Evolutionary conservation across 139 green algal species (phyloP), one percentile per base, ranked within the genome.

Genomic region (Picochlorum sp.): DNA sequence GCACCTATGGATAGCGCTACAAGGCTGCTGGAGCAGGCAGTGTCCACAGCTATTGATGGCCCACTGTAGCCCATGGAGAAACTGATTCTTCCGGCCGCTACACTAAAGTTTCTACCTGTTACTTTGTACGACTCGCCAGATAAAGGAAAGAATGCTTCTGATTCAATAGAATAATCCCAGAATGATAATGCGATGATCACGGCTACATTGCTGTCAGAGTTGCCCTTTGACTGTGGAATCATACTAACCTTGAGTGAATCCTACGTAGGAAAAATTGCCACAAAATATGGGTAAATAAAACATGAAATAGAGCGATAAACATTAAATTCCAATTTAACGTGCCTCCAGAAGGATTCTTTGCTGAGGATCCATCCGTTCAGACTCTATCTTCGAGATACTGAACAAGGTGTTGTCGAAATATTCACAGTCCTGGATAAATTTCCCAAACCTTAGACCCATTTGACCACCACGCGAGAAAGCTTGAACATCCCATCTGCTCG

Each of bases 331-430:
- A n/a, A n/a, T n/a, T 47, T 14, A 18, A 47, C 39, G 7, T 14
- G 22, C 39, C 39, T 89, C 71, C 61, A 91, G 65, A 56, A 89
- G 69, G 47, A 93, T 44, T 14, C 86, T 79, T 68, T 86, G 76
- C 70, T 93, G 85, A 0, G 86, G 79, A 55, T 95, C 87, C 64
- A 93, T 73, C 7, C 77, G 57, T 3, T 45, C 39, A 1, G 83
- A 81, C 51, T 95, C 87, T 2, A 54, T 20, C 3, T 49, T 41
- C 12, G 60, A 37, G 1, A 92, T 44, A 12, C 68, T 66, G 60
- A 95, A 90, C 0, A 78, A 73, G 1, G 53, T 50, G 1, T 73
- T 55, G 47, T 96, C 88, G 70, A 95, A 96, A 6, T 24, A 7
- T 28, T 79, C 74, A 12, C 75, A 55, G 3, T 35, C 45, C 3